Conservation (phyloP, 192 early-diverging fungal genomes). For the Rhizoclosmatium sp. region DNA sequence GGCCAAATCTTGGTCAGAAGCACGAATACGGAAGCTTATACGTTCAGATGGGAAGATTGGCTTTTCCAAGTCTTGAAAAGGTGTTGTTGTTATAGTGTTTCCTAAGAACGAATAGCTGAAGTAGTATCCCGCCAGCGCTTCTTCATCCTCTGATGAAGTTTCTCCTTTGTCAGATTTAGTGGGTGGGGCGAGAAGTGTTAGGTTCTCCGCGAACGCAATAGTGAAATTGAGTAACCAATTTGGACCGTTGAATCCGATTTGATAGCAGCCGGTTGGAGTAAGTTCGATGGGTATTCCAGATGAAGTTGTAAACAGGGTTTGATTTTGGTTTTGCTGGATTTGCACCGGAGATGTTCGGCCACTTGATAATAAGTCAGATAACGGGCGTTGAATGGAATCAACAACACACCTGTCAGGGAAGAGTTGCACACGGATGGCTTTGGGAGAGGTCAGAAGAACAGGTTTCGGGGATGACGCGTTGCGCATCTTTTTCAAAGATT, state of each 20-base stretch:
- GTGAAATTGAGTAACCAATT: slow-evolving; percentile 54
- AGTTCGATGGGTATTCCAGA: slow-evolving; percentile 50
- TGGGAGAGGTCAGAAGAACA: not conserved
- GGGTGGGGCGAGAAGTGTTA: slow-evolving; percentile 38
- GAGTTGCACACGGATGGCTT: slow-evolving; percentile 23
- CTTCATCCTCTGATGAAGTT: not conserved
- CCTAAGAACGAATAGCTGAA: slow-evolving; percentile 61
- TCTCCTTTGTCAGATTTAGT: not conserved
- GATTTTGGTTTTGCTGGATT: slow-evolving; percentile 24
- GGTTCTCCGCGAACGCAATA: slow-evolving; percentile 61
- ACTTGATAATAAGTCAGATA: not conserved
- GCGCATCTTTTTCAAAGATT: not conserved
- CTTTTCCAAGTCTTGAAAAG: slow-evolving; percentile 48
- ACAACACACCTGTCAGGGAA: slow-evolving; percentile 24
- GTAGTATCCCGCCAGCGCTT: slow-evolving; percentile 38
- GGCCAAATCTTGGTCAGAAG: slow-evolving; percentile 35
- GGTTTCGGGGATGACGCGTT: not conserved
- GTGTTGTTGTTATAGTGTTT: slow-evolving; percentile 54
- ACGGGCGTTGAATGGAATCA: not conserved
- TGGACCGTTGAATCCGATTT: slow-evolving; percentile 45
- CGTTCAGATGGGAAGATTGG: slow-evolving; percentile 60
- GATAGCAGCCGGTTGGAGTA: slow-evolving; percentile 52
- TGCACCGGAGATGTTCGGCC: not conserved
- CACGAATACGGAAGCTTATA: slow-evolving; percentile 55
- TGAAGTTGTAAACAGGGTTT: slow-evolving; percentile 30